Percentiles rank a stretch among this genome's conserved stretches.
phyloP scores from a whole-genome alignment of 1,139 yeast species.

The Geotrichum carabidarum region DNA sequence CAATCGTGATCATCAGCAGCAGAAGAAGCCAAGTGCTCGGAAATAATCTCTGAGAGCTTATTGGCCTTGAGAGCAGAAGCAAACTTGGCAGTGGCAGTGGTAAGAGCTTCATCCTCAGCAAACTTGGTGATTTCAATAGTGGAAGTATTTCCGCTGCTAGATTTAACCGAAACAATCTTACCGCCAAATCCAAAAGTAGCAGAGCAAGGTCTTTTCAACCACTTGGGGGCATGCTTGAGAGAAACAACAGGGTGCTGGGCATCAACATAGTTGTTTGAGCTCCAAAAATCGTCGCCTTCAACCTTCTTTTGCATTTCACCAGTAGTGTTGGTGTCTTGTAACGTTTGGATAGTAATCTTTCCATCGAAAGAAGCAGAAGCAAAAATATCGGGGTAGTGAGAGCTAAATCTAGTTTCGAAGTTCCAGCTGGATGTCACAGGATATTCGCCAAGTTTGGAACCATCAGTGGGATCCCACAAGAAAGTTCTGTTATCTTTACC shows the following conservation, averaged over 20 bases:
- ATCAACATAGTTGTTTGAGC: conserved; percentile 58
- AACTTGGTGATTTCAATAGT: conserved; percentile 51
- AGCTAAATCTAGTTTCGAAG: conserved; percentile 82
- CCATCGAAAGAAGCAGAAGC: conserved; percentile 94
- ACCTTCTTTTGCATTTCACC: conserved; percentile 24
- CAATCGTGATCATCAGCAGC: conserved; percentile 64
- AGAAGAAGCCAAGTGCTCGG: conserved; percentile 45
- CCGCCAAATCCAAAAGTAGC: conserved; percentile 95
- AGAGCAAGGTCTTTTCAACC: conserved; percentile 74
- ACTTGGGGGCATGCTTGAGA: conserved; percentile 75
- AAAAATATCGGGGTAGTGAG: conserved; percentile 79
- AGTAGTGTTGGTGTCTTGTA: conserved; percentile 60
- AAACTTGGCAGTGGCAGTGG: conserved; percentile 43
- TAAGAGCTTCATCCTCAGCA: conserved; percentile 38
- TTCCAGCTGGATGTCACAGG: conserved; percentile 95
- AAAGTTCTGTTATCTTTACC: conserved; percentile 87
- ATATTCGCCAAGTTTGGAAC: conserved; percentile 71
- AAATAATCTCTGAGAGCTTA: conserved; percentile 53
- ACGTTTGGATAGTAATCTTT: conserved; percentile 71
- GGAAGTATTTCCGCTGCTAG: conserved; percentile 39
- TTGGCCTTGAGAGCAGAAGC: conserved; percentile 55
- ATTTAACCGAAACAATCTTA: conserved; percentile 59
- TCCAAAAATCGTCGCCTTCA: conserved; percentile 68
- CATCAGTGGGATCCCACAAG: conserved; percentile 82
- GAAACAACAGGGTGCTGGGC: conserved; percentile 61